Evolutionary conservation across 345 rosid species (phyloP).

Genomic region (Rhizophora apiculata): DNA sequence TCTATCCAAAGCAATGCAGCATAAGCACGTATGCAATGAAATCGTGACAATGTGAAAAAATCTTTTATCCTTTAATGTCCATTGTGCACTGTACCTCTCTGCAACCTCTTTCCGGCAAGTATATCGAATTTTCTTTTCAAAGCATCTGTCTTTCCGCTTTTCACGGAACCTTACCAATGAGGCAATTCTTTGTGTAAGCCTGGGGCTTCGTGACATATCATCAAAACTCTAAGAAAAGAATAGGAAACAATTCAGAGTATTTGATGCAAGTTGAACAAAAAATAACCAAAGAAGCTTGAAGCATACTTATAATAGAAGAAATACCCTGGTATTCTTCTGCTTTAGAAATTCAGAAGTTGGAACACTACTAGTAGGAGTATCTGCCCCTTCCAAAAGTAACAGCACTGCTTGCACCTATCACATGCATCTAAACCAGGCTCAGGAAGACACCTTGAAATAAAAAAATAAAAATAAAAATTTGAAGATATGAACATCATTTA

Average conservation of each 20-base stretch:
- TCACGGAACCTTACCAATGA: slow-evolving; percentile 44
- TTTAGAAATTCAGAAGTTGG: slow-evolving; percentile 29
- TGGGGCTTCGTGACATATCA: slow-evolving; percentile 31
- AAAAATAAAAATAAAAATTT: background rate
- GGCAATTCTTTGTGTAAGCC: slow-evolving; percentile 41
- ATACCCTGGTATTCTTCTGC: slow-evolving; percentile 32
- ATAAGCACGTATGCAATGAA: background rate
- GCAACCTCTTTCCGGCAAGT: slow-evolving; percentile 46
- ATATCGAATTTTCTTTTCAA: slow-evolving; percentile 41
- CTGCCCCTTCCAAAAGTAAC: slow-evolving; percentile 32
- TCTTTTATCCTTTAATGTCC: background rate
- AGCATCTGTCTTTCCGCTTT: slow-evolving; percentile 48
- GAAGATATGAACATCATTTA: background rate
- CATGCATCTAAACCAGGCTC: slow-evolving; percentile 10
- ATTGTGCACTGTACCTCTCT: slow-evolving; percentile 29
- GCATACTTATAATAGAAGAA: slow-evolving; percentile 6
- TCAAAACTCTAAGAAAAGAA: slow-evolving; percentile 29
- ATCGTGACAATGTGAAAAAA: background rate
- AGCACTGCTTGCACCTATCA: slow-evolving; percentile 46
- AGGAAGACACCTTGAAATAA: background rate
- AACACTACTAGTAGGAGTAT: slow-evolving; percentile 20
- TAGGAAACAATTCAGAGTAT: slow-evolving; percentile 9
- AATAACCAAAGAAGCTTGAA: no score
- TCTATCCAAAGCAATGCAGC: background rate
- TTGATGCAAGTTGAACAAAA: background rate